These are phyloP conservation scores for Hansfordia pulvinata DNA, from an alignment of 2,329 filamentous ascomycete species.

Conservation along the genomic window DNA sequence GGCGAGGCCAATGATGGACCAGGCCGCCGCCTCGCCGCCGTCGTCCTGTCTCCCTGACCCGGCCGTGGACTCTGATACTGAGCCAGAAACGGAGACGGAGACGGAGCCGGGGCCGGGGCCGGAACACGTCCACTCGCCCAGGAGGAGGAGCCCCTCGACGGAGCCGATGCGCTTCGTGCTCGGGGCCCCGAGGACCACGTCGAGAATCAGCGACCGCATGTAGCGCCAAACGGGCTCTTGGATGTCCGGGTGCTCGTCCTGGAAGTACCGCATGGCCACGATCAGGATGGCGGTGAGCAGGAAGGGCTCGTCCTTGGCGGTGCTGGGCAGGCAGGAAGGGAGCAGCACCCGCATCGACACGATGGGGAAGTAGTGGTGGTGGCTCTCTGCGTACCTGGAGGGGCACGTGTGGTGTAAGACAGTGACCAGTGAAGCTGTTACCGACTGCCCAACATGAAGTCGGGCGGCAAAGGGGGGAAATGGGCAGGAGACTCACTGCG, in stretches of 20 bases:
- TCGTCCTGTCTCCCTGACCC: too few species aligned
- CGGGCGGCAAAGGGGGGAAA: too few species aligned
- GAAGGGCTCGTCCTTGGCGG: conserved; percentile 46
- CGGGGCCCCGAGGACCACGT: conserved; percentile 50
- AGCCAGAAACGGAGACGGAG: too few species aligned
- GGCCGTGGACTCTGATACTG: too few species aligned
- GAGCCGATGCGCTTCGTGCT: conserved; percentile 60
- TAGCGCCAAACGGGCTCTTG: too few species aligned
- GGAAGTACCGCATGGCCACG: conserved; percentile 57
- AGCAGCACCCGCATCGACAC: conserved; percentile 34
- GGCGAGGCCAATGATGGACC: conserved; percentile 65
- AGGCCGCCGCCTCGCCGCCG: conserved; percentile 56
- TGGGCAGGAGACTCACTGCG: too few species aligned
- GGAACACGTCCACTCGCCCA: conserved; percentile 62
- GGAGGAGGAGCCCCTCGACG: conserved; percentile 54
- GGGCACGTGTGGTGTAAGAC: too few species aligned
- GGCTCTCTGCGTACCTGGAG: conserved; percentile 47
- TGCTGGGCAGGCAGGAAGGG: conserved; percentile 41
- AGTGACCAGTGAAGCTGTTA: too few species aligned
- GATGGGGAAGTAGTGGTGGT: conserved; percentile 58
- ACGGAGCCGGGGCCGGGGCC: conserved; percentile 57
- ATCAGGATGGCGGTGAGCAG: conserved; percentile 57
- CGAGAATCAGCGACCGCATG: conserved; percentile 54
- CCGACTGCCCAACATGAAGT: too few species aligned
- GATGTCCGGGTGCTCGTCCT: conserved; percentile 61